phyloP scores from a whole-genome alignment of 495 filamentous ascomycete species.

The Jackrogersella minutella region DNA sequence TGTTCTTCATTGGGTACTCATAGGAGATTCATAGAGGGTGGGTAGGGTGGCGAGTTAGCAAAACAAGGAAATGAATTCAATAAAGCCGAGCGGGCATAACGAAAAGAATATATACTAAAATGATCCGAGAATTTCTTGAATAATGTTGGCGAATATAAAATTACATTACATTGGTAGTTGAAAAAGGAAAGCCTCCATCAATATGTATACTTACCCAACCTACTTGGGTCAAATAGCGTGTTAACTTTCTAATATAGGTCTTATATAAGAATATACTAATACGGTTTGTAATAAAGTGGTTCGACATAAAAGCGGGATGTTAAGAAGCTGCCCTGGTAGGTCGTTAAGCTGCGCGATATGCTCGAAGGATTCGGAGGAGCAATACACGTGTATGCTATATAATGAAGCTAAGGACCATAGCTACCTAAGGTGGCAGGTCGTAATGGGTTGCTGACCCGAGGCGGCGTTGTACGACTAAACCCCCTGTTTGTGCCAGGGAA shows the following conservation, averaged over 20 bases:
- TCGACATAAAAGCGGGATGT: not conserved
- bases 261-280: not conserved
- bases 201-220: too few relatives aligned
- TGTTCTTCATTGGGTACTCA: too few relatives aligned
- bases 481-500: not conserved
- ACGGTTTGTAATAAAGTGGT: conserved; percentile 7
- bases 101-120: too few relatives aligned
- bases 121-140: not conserved
- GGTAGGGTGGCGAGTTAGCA: too few relatives aligned
- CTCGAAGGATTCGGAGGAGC: conserved; percentile 1
- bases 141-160: not conserved
- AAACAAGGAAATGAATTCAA: too few relatives aligned
- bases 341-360: not conserved
- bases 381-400: conserved; percentile 4
- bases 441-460: not conserved
- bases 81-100: too few relatives aligned
- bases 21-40: too few relatives aligned
- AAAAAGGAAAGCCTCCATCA: not conserved
- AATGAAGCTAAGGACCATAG: not conserved
- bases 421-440: conserved; percentile 7
- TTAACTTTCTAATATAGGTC: not conserved
- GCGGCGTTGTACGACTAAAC: not conserved
- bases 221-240: not conserved
- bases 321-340: conserved; percentile 1
- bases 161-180: not conserved